Base-by-base conservation (phyloP, 1,139 yeast species). In the Saccharomycopsis hybrid region DNA sequence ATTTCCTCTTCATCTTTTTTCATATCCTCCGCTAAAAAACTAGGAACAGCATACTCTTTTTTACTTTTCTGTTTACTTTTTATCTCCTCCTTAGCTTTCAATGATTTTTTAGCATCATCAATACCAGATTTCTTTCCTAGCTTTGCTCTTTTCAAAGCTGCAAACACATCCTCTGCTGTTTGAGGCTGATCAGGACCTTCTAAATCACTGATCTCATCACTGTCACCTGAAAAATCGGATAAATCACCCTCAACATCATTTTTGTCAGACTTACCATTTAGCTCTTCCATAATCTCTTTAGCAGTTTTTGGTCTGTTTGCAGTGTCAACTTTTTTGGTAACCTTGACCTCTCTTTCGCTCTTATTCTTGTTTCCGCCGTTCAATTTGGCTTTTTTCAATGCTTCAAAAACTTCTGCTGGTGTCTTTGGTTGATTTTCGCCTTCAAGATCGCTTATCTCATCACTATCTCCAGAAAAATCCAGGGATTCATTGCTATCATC, bases 1-100 rank as follows among this genome's bases (percentile, higher is more conserved):
- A 88, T 80, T 44, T 90, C 96, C 48, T 79, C 80, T 52, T 87
- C 94, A 59, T 87, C 95, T 55, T 76, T 73, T 47, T 70, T 70
- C 59, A 44, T 61, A 5, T 43, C 56, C 57, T 36, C 49, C 53
- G 8, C 40, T 3, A 47, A 36, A 32, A 52, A 51, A 43, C n/a
- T 41, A 49, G 47, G 51, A 11, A 31, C 45, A 45, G 28, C 47
- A 37, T 44, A 47, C 51, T 31, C 41, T 33, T 11, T 55, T 47
- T 49, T 65, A 56, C 9, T 54, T 57, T 57, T 61, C 64, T 45
- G 57, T 36, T 40, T 29, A 3, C 25, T n/a, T 35, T 38, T 38
- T 24, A n/a, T 33, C 11, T 54, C 11, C 55, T 28, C 27, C 49
- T 58, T 60, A 9, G 65, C 68, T 55, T 75, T 75, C 27, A 27